Percentiles rank a stretch among this genome's conserved stretches.
Evolutionary conservation across 2,329 filamentous ascomycete species (phyloP).

Genomic region (Paecilomyces fulvus): DNA sequence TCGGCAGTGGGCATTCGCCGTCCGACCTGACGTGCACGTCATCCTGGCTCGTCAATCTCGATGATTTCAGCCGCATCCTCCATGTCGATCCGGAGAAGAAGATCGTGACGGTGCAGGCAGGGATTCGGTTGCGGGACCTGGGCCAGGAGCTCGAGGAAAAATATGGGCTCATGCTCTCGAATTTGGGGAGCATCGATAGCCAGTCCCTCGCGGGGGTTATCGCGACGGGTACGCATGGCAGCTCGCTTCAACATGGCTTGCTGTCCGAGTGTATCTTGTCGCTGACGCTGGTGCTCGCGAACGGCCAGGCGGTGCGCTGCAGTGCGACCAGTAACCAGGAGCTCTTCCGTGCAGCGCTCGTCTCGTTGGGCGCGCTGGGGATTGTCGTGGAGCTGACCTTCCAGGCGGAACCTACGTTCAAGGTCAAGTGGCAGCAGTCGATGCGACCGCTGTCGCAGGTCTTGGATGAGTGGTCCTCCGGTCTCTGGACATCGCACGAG

Average conservation of each 20-base stretch:
- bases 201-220: conserved; percentile 92
- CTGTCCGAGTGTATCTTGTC: conserved; percentile 69
- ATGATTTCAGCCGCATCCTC: conserved; percentile 67
- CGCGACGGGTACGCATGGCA: conserved; percentile 87
- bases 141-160: conserved; percentile 61
- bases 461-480: conserved; percentile 60
- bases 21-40: conserved; percentile 88
- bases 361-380: conserved; percentile 82
- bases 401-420: conserved; percentile 68
- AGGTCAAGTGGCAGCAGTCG: conserved; percentile 78
- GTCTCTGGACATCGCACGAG: conserved; percentile 75
- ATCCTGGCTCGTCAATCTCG: conserved; percentile 89
- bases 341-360: conserved; percentile 78
- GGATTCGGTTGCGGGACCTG: conserved; percentile 71
- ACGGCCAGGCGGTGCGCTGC: conserved; percentile 66
- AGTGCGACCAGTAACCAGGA: conserved; percentile 58
- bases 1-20: conserved; percentile 89
- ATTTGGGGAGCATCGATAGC: conserved; percentile 88
- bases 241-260: conserved; percentile 72
- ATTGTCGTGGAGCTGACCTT: conserved; percentile 87
- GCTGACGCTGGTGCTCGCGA: conserved; percentile 72
- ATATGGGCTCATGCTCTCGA: conserved; percentile 75
- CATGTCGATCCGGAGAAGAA: conserved; percentile 58
- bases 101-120: conserved; percentile 72
- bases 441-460: conserved; percentile 63